Evolutionary conservation across 352 stramenopile genomes (phyloP).

Genomic region (Aphanomyces euteiches): DNA sequence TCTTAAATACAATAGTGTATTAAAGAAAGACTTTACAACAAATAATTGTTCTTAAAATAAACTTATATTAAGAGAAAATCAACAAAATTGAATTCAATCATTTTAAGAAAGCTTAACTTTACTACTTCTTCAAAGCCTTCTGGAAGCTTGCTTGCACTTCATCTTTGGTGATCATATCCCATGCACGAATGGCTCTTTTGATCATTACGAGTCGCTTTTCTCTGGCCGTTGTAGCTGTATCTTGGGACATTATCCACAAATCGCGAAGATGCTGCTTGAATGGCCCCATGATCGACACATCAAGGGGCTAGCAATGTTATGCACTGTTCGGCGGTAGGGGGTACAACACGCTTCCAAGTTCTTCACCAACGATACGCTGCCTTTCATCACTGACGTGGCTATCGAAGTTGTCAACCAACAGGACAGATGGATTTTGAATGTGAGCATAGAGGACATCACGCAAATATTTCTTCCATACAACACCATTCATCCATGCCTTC

Average conservation of each 20-base stretch:
- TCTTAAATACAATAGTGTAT: no score
- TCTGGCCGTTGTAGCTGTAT: not conserved
- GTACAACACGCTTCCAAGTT: not conserved
- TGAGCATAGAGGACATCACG: not conserved
- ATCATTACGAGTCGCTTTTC: conserved; percentile 4
- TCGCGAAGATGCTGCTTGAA: conserved; percentile 1
- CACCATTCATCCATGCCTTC: conserved; percentile 1
- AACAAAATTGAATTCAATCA: no score
- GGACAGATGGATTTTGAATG: not conserved
- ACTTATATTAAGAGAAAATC: no score
- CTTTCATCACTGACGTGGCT: not conserved
- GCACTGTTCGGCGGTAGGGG: not conserved
- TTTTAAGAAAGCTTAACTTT: no score
- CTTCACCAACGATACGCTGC: not conserved
- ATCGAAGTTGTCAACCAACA: conserved; percentile 8
- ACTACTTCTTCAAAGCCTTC: not conserved
- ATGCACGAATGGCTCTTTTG: not conserved
- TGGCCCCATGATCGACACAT: conserved; percentile 2
- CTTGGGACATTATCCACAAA: not conserved
- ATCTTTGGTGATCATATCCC: conserved; percentile 3
- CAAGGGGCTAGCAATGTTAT: not conserved
- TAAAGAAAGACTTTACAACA: no score
- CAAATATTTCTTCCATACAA: not conserved
- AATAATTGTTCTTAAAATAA: no score
- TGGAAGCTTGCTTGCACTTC: not conserved